Evolutionary conservation across 805 yeast genomes (phyloP).

Genomic region (Candida maltosa): DNA sequence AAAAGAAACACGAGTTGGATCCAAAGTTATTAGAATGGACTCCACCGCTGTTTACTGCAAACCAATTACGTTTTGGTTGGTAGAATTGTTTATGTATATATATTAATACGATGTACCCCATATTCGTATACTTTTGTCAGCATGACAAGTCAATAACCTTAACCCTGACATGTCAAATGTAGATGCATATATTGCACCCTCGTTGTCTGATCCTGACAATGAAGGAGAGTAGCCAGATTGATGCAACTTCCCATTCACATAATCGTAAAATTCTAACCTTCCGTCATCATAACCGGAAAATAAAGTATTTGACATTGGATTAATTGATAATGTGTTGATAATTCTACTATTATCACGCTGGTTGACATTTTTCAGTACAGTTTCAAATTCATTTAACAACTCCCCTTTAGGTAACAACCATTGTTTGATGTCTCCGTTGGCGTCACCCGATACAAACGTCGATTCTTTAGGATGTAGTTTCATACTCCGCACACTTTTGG

Average conservation of each 20-base stretch:
- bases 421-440: slow-evolving; percentile 70
- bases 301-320: slow-evolving; percentile 56
- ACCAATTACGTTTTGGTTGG: slow-evolving; percentile 96
- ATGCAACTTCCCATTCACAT: slow-evolving; percentile 61
- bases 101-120: slow-evolving; percentile 42
- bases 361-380: slow-evolving; percentile 18
- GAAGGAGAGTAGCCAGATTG: slow-evolving; percentile 54
- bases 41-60: slow-evolving; percentile 94
- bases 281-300: slow-evolving; percentile 89
- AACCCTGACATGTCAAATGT: slow-evolving; percentile 77
- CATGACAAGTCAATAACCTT: slow-evolving; percentile 80
- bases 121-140: slow-evolving; percentile 81
- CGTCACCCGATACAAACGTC: slow-evolving; percentile 77
- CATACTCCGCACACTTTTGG: slow-evolving; percentile 75
- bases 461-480: slow-evolving; percentile 64
- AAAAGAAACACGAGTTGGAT: slow-evolving; percentile 73
- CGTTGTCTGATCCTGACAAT: slow-evolving; percentile 44
- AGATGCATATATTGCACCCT: slow-evolving; percentile 59
- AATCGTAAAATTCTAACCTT: slow-evolving; percentile 70
- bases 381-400: slow-evolving; percentile 54
- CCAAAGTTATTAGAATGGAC: slow-evolving; percentile 79
- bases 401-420: slow-evolving; percentile 82
- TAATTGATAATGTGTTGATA: slow-evolving; percentile 66
- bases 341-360: slow-evolving; percentile 24
- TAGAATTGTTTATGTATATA: slow-evolving; percentile 23